These are phyloP conservation scores for Helotiales sp. DNA, from an alignment of 2,329 filamentous ascomycete species.

Conservation along the genomic window DNA sequence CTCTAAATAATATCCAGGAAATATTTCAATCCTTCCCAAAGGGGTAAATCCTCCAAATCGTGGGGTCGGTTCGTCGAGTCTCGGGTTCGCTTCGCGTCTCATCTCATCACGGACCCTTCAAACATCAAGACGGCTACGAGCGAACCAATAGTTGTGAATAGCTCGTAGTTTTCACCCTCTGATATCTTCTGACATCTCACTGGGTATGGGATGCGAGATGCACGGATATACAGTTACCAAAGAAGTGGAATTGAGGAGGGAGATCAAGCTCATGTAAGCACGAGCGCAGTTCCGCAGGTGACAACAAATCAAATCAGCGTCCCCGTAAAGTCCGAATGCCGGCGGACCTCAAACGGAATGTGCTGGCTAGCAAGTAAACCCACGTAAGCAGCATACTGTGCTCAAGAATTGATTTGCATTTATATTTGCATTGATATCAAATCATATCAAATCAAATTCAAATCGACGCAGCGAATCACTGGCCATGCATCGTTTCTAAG, in stretches of 20 bases:
- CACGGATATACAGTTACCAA: background rate
- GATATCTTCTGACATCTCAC: background rate
- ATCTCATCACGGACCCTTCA: background rate
- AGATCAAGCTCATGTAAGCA: background rate
- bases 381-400: too few species aligned
- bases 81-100: background rate
- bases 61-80: too few species aligned
- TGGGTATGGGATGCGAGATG: background rate
- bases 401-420: too few species aligned
- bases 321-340: background rate
- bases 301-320: background rate
- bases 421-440: background rate
- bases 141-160: background rate
- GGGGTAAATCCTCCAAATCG: background rate
- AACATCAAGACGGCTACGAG: background rate
- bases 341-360: background rate
- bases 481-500: too few species aligned
- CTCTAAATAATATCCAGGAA: background rate
- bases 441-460: background rate
- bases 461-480: too few species aligned
- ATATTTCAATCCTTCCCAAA: background rate
- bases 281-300: background rate
- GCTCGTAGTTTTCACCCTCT: background rate
- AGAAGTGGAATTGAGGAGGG: background rate
- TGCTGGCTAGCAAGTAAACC: background rate